A percentile compares a stretch with the other conserved stretches of the same genome.
Conservation (phyloP, 148 eudicot genomes). For the Vaccinium macrocarpon region DNA sequence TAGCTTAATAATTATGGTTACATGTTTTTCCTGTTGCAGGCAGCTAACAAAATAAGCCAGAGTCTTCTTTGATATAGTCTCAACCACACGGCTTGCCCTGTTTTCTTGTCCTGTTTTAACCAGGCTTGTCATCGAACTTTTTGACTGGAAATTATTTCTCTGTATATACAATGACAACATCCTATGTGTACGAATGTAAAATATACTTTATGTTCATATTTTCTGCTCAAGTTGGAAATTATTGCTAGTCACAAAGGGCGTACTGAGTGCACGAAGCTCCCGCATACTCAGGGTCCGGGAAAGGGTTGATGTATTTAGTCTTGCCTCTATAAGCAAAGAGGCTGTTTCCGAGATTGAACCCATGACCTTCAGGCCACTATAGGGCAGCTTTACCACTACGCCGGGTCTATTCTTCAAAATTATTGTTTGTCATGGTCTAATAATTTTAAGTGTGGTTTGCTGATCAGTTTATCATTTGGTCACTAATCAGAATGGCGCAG, state of each 20-base stretch:
- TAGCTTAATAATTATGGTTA: not conserved
- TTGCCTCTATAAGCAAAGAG: too few relatives aligned
- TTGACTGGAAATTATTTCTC: not conserved
- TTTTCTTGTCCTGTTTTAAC: not conserved
- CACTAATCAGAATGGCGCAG: not conserved
- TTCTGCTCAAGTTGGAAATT: not conserved
- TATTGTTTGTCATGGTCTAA: not conserved
- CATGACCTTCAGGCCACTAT: too few relatives aligned
- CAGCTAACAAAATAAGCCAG: conserved; percentile 8
- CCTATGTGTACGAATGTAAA: not conserved
- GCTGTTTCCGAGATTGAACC: too few relatives aligned
- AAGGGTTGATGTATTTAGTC: too few relatives aligned
- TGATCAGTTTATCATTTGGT: not conserved
- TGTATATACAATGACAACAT: not conserved
- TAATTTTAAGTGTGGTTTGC: not conserved
- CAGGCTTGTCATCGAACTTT: not conserved
- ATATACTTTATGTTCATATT: not conserved
- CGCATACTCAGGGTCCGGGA: too few relatives aligned
- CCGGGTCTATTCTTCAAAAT: too few relatives aligned
- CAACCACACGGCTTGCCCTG: not conserved
- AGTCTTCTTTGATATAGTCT: not conserved
- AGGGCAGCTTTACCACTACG: too few relatives aligned
- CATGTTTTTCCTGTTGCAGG: conserved; percentile 15
- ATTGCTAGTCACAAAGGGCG: not conserved
- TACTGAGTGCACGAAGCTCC: too few relatives aligned